phyloP scores from a whole-genome alignment of 306 rosid species.

The Hippophae rhamnoides region DNA sequence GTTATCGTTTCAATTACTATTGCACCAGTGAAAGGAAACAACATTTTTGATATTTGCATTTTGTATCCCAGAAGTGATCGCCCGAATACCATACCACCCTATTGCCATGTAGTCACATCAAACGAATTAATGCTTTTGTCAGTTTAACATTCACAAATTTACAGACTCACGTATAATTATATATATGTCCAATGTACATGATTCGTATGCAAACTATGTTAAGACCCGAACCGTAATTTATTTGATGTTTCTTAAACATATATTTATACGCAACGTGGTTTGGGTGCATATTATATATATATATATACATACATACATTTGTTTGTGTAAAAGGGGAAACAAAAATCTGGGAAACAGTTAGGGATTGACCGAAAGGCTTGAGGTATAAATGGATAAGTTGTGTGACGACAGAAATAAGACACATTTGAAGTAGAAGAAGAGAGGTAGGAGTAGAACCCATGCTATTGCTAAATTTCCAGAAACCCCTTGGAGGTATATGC shows the following conservation, averaged over 20 bases:
- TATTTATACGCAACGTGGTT: no score
- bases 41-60: neutral
- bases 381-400: conserved; percentile 27
- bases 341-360: conserved; percentile 57
- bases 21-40: conserved; percentile 37
- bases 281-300: no score
- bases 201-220: no score
- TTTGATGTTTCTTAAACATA: no score
- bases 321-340: conserved; percentile 21
- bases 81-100: conserved; percentile 54
- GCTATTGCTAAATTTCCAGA: conserved; percentile 21
- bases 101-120: neutral
- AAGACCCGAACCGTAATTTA: no score
- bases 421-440: conserved; percentile 47
- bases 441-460: conserved; percentile 25
- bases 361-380: conserved; percentile 52
- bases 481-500: neutral
- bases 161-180: no score
- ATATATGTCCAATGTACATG: no score
- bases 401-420: conserved; percentile 24
- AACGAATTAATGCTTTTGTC: no score
- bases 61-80: conserved; percentile 43
- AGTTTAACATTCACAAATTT: no score
- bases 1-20: conserved; percentile 30
- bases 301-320: no score